Base-by-base conservation (phyloP, 306 rosid species). In the Lathyrus oleraceus region DNA sequence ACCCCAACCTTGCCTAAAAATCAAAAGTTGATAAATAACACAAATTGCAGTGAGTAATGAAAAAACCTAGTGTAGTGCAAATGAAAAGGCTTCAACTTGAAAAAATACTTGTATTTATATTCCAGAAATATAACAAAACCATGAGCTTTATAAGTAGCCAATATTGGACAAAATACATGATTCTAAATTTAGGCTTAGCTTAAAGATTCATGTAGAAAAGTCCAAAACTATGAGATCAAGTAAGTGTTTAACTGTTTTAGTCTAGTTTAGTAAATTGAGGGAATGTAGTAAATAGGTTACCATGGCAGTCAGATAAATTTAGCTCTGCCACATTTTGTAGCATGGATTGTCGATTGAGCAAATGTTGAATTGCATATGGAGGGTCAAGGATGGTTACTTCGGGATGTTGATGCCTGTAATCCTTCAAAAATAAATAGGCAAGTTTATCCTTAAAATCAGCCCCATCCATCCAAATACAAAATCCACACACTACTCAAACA, bases 291-390 rank as follows among this genome's bases (percentile, higher is more conserved):
- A 77, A 65, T 40, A 70, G 36, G 42, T 75, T 84, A 81, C 88
- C 88, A 32, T 78, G 68, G 69, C 82, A 81, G 30, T 81, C 86
- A 10, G 78, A 75, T 36, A 84, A 72, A 68, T 81, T 81, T n/a
- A 84, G 56, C 53, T 81, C 86, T 53, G 54, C 78, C 84, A 84
- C 88, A 69, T 58, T 39, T 79, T 84, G 81, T 51, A 81, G 85
- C 88, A 84, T 81, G 67, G 86, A 81, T 56, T 84, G 82, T 57
- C 88, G 85, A 44, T 84, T 84, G 74, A 72, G 82, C 43, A 84
- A 73, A 44, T 64, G 84, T 76, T 78, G 75, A 64, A 84, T 81
- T 47, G 85, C 80, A 65, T 65, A 77, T 0, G 86, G 88, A 58
- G 84, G 86, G 79, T 84, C 88, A 60, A 81, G 65, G 16, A 84